Conservation (phyloP, 1,284 basidiomycete species). For the Hemileia vastatrix region DNA sequence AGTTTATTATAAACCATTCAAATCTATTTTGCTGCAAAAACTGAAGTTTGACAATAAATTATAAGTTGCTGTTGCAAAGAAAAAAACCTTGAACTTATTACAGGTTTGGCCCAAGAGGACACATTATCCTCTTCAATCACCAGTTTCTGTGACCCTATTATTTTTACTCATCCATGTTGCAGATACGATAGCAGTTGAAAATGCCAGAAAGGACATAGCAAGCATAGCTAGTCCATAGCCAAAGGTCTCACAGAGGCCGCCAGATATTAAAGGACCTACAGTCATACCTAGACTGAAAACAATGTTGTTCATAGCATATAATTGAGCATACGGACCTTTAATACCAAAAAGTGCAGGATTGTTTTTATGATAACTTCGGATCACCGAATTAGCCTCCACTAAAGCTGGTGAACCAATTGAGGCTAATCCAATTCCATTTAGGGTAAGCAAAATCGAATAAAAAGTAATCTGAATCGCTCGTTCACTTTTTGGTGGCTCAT, state of each 20-base stretch:
- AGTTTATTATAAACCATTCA: too few species aligned
- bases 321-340: constrained; percentile 21
- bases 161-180: background rate
- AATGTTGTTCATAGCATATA: constrained; percentile 21
- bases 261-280: constrained; percentile 9
- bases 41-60: too few species aligned
- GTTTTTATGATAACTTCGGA: background rate
- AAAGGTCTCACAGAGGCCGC: background rate
- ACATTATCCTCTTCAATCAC: too few species aligned
- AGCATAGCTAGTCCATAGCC: constrained; percentile 14
- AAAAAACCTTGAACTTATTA: too few species aligned
- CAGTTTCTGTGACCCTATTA: too few species aligned
- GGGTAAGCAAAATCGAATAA: constrained; percentile 3
- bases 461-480: background rate
- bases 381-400: constrained; percentile 12
- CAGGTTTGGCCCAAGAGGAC: too few species aligned
- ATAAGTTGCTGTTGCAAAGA: too few species aligned
- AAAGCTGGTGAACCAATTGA: constrained; percentile 11
- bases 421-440: constrained; percentile 14
- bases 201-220: constrained; percentile 7
- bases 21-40: too few species aligned
- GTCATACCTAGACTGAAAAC: constrained; percentile 21
- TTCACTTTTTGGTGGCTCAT: background rate
- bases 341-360: constrained; percentile 9
- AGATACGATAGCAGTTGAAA: background rate